Evolutionary conservation across 768 basidiomycete species (phyloP).

Genomic region (Daedalea quercina): DNA sequence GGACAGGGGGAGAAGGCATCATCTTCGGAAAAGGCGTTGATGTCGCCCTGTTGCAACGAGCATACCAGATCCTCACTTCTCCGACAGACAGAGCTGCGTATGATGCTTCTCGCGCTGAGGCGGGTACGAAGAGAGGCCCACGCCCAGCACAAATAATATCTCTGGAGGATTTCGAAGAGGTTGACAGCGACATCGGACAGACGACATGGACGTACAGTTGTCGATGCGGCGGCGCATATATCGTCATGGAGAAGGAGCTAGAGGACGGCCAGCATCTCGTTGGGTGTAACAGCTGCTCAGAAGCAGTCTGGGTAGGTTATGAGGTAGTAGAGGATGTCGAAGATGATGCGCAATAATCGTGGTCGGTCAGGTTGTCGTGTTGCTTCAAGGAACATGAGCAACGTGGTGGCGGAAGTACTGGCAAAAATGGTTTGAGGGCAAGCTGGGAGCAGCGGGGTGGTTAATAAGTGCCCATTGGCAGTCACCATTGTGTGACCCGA

Average conservation of each 20-base stretch:
- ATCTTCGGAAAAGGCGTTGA: conserved; percentile 24
- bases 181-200: conserved; percentile 28
- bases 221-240: conserved; percentile 68
- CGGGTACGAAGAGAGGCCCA: conserved; percentile 28
- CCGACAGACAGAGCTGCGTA: conserved; percentile 42
- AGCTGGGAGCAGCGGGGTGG: too few relatives aligned
- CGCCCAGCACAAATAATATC: conserved; percentile 77
- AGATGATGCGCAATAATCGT: neutral
- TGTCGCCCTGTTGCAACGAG: conserved; percentile 58
- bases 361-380: too few relatives aligned
- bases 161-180: conserved; percentile 56
- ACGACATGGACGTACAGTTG: conserved; percentile 52
- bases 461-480: too few relatives aligned
- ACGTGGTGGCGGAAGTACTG: too few relatives aligned
- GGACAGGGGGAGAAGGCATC: neutral
- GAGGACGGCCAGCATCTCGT: conserved; percentile 69
- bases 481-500: too few relatives aligned
- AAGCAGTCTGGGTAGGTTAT: conserved; percentile 83
- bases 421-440: too few relatives aligned
- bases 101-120: conserved; percentile 28
- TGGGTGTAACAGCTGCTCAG: conserved; percentile 71
- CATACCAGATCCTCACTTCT: conserved; percentile 56
- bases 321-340: conserved; percentile 31
- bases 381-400: too few relatives aligned
- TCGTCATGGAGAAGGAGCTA: conserved; percentile 50